Percentiles rank a stretch among this genome's conserved stretches.
Conservation (phyloP, 2,329 filamentous ascomycete genomes). For the Fusarium secorum region DNA sequence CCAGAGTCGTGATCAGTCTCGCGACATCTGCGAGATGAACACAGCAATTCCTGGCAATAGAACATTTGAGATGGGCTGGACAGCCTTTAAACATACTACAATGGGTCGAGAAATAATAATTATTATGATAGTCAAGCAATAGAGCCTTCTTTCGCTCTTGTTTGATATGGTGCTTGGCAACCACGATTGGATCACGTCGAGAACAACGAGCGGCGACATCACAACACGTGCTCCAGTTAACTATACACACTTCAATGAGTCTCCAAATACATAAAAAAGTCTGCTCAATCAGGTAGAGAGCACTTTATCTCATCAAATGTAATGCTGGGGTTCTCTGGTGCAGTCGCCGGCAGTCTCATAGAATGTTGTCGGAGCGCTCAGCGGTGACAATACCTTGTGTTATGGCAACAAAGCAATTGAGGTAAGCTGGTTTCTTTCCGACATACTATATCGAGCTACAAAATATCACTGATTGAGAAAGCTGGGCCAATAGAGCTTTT, state of each 20-base stretch:
- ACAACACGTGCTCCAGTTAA: fast-evolving
- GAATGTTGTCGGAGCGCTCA: neutral
- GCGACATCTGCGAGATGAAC: neutral
- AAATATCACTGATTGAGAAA: fast-evolving
- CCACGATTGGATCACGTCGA: too few species aligned
- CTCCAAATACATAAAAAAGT: fast-evolving
- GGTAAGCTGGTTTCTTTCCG: fast-evolving
- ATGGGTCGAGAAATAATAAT: fast-evolving
- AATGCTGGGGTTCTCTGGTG: fast-evolving
- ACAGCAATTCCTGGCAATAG: neutral
- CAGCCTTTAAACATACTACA: fast-evolving
- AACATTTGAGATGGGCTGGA: neutral
- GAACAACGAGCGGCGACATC: neutral
- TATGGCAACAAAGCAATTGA: neutral
- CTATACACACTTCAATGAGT: fast-evolving
- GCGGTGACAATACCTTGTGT: neutral
- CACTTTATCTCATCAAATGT: fast-evolving
- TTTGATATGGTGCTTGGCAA: neutral
- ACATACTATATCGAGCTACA: fast-evolving
- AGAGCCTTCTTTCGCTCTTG: neutral
- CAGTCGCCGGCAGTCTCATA: neutral
- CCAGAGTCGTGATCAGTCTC: neutral
- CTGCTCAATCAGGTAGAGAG: fast-evolving
- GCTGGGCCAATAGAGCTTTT: neutral
- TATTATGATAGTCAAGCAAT: fast-evolving